Evolutionary conservation across 2,329 filamentous ascomycete species (phyloP).

Genomic region (Cadophora malorum): DNA sequence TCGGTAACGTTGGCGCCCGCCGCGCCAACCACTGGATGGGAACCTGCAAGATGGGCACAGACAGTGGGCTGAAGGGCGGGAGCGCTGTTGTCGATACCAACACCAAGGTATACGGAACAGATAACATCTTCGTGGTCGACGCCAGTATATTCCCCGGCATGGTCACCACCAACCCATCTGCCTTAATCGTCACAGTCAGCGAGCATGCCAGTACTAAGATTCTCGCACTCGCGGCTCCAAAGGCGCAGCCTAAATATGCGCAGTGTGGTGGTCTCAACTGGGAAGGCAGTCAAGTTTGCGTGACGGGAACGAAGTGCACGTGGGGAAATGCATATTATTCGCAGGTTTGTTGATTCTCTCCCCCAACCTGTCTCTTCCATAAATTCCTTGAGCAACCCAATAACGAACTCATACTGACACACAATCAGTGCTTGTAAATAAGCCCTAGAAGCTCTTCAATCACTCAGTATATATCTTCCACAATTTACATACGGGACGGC

Average conservation of each 20-base stretch:
- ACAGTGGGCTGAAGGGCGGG: constrained; percentile 51
- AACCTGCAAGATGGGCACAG: constrained; percentile 47
- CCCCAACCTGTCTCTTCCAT: background rate
- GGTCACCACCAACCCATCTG: constrained; percentile 70
- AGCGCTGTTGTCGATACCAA: constrained; percentile 67
- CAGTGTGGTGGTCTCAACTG: constrained; percentile 39
- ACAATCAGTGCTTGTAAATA: constrained; percentile 5
- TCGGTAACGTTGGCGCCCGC: constrained; percentile 40
- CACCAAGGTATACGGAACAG: constrained; percentile 69
- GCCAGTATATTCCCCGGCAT: constrained; percentile 74
- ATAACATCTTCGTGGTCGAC: constrained; percentile 74
- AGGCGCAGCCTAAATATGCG: constrained; percentile 25
- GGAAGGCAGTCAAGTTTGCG: constrained; percentile 32
- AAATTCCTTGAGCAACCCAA: background rate
- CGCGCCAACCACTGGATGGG: constrained; percentile 48
- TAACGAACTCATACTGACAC: constrained; percentile 2
- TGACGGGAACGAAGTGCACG: constrained; percentile 26
- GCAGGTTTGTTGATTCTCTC: constrained; percentile 25
- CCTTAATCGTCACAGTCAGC: constrained; percentile 67
- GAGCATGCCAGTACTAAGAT: constrained; percentile 50
- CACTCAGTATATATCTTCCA: background rate
- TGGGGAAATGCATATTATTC: constrained; percentile 32
- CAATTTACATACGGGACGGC: constrained; percentile 1
- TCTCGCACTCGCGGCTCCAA: background rate
- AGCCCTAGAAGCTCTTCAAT: background rate